Evolutionary conservation across 2,329 filamentous ascomycete species (phyloP).

Genomic region (Graphiopsis chlorocephala): DNA sequence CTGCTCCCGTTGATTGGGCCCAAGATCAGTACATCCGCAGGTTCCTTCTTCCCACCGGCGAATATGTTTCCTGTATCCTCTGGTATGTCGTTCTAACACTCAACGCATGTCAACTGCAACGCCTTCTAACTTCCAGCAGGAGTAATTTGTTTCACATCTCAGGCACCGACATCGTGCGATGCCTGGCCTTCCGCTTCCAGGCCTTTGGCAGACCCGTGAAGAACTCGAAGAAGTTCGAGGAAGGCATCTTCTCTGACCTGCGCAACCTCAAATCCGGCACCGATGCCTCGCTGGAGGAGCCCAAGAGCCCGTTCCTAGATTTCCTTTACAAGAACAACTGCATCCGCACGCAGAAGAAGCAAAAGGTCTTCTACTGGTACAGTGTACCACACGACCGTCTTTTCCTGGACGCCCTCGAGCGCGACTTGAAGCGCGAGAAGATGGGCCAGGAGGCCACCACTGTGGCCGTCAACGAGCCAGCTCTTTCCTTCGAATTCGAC

Average conservation of each 20-base stretch:
- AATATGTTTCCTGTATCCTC: slow-evolving; percentile 97
- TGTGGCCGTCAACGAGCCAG: slow-evolving; percentile 92
- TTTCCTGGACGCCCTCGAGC: slow-evolving; percentile 94
- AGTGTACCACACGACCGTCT: slow-evolving; percentile 96
- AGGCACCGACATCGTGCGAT: slow-evolving; percentile 97
- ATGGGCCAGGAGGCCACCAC: slow-evolving; percentile 98
- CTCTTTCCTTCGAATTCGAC: slow-evolving; percentile 97
- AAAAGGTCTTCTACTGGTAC: slow-evolving; percentile 99
- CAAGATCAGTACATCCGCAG: slow-evolving; percentile 94
- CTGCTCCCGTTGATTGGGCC: slow-evolving; percentile 96
- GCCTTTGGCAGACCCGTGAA: slow-evolving; percentile 97
- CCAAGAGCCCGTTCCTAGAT: slow-evolving; percentile 96
- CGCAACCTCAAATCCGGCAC: slow-evolving; percentile 98
- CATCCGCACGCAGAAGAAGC: slow-evolving; percentile 99
- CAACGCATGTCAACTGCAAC: slow-evolving; percentile 27
- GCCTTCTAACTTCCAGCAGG: slow-evolving; percentile 48
- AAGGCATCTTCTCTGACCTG: slow-evolving; percentile 97
- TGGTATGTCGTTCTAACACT: slow-evolving; percentile 57
- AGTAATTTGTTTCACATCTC: slow-evolving; percentile 99
- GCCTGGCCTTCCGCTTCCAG: slow-evolving; percentile 96
- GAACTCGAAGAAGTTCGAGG: slow-evolving; percentile 99
- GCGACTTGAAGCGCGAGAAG: slow-evolving; percentile 97
- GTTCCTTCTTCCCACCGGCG: slow-evolving; percentile 92
- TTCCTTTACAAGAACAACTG: slow-evolving; percentile 99
- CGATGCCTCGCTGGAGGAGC: slow-evolving; percentile 96